Conservation (phyloP, 257 asterid genomes). For the Salvia miltiorrhiza region DNA sequence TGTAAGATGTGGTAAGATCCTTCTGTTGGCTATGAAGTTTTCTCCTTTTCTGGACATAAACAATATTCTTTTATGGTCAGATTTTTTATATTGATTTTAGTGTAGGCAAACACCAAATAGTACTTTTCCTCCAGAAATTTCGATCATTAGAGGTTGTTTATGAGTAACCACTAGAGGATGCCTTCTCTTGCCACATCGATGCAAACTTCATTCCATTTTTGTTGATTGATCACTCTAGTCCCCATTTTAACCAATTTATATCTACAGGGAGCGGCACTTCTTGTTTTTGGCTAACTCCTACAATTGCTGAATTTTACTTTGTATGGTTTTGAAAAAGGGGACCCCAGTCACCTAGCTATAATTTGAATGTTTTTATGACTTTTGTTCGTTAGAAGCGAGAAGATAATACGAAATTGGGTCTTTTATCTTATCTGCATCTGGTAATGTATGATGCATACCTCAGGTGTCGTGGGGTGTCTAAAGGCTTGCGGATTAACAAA, state of each 20-base stretch:
- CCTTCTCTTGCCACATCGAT: background rate
- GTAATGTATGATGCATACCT: slow-evolving; percentile 4
- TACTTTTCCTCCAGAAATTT: background rate
- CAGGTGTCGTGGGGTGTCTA: slow-evolving; percentile 73
- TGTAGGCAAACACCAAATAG: background rate
- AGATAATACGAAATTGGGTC: background rate
- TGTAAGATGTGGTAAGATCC: background rate
- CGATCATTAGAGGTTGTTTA: background rate
- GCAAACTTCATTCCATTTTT: background rate
- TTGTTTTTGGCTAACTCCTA: background rate
- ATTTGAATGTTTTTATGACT: slow-evolving; percentile 3
- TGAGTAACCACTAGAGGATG: background rate
- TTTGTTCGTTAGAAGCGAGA: background rate
- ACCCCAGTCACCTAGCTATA: background rate
- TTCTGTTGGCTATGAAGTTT: background rate
- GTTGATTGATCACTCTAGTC: background rate
- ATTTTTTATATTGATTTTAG: background rate
- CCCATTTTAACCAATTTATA: background rate
- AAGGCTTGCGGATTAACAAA: slow-evolving; percentile 33
- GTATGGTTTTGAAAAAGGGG: background rate
- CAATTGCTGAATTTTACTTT: background rate
- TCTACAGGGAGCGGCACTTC: background rate
- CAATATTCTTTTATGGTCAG: background rate
- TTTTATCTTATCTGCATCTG: background rate
- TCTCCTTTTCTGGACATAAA: background rate